phyloP scores from a whole-genome alignment of 495 filamentous ascomycete species.

The Friedmanniomyces simplex region DNA sequence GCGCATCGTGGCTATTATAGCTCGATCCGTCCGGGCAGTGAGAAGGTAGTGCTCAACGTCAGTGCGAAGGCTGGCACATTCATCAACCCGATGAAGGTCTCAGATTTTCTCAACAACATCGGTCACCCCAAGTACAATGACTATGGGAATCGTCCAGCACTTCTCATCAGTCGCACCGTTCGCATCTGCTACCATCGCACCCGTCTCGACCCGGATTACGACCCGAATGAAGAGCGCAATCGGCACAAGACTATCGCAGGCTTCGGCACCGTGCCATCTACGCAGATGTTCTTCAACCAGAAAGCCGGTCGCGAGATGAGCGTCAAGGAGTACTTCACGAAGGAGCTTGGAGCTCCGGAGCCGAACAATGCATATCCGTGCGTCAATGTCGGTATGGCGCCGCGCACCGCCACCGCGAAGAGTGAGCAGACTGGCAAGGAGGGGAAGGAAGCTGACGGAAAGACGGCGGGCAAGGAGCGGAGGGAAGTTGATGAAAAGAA shows the following conservation, averaged over 20 bases:
- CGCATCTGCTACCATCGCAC: background rate
- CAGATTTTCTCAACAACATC: background rate
- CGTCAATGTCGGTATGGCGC: background rate
- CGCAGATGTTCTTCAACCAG: background rate
- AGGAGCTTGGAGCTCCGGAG: background rate
- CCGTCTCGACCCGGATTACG: background rate
- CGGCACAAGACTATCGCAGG: background rate
- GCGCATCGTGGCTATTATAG: constrained; percentile 1
- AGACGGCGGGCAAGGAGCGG: background rate
- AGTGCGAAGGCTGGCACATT: constrained; percentile 1
- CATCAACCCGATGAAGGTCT: background rate
- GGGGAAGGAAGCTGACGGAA: background rate
- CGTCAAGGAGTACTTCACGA: background rate
- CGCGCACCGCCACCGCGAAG: background rate
- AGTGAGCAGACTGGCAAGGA: too few species aligned
- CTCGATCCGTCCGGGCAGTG: background rate
- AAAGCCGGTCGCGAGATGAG: background rate
- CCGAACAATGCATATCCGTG: background rate
- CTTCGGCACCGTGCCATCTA: background rate
- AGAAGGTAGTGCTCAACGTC: background rate
- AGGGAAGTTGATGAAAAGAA: background rate
- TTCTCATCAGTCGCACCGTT: background rate
- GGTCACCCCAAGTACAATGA: background rate
- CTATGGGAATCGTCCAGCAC: background rate
- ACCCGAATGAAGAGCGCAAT: background rate